Conservation (phyloP, 768 basidiomycete species). For the Suillus ampliporus region DNA sequence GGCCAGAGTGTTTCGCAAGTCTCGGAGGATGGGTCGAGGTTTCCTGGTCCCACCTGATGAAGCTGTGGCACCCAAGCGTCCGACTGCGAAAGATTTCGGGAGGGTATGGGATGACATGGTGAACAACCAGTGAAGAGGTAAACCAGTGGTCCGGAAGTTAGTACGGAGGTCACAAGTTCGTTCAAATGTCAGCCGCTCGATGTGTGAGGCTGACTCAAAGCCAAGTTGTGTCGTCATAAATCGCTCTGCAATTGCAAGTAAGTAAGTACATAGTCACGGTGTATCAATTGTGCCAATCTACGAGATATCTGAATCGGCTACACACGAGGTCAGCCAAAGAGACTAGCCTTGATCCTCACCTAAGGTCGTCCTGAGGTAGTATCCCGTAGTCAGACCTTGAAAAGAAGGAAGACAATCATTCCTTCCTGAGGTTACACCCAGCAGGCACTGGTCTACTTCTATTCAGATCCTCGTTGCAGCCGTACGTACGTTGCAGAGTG, state of each 20-base stretch:
- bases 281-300: neutral
- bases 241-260: neutral
- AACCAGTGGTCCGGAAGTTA: neutral
- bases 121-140: neutral
- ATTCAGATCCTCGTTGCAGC: neutral
- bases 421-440: too few species aligned
- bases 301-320: neutral
- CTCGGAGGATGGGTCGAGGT: slow-evolving; percentile 21
- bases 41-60: slow-evolving; percentile 1
- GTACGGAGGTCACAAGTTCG: neutral
- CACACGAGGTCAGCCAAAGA: neutral
- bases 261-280: neutral
- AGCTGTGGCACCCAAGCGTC: neutral
- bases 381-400: too few species aligned
- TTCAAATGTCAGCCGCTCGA: neutral
- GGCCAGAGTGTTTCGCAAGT: slow-evolving; percentile 21
- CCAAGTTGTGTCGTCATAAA: neutral
- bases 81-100: neutral
- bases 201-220: neutral
- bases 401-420: too few species aligned
- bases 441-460: neutral
- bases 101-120: neutral
- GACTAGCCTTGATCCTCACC: neutral
- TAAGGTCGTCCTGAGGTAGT: neutral
- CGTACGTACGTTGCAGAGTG: neutral